Conservation (phyloP, 352 stramenopile species). For the Globisporangium paddicum region DNA sequence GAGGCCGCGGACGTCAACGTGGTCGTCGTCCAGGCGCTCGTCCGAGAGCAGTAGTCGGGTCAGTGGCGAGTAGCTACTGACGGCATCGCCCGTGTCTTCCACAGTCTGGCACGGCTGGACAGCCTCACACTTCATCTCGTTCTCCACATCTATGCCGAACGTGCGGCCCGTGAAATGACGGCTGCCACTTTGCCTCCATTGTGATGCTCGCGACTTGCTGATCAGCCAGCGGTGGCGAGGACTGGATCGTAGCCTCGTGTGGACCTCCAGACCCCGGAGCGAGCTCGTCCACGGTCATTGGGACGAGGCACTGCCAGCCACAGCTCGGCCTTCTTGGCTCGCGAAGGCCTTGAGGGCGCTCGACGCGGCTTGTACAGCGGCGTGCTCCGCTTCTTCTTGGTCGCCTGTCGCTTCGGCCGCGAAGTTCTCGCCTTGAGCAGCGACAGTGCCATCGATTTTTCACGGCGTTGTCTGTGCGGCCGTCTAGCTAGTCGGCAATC, state of each 20-base stretch:
- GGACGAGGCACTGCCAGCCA: not conserved
- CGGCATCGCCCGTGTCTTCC: not conserved
- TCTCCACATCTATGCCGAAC: not conserved
- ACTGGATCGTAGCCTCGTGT: not conserved
- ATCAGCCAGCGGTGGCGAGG: not conserved
- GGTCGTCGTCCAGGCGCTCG: not conserved
- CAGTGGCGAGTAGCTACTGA: not conserved
- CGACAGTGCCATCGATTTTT: conserved; percentile 49
- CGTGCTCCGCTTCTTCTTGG: not conserved
- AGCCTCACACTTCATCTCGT: not conserved
- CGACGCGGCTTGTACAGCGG: not conserved
- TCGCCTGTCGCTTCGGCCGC: not conserved
- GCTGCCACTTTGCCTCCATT: not conserved
- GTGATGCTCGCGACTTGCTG: not conserved
- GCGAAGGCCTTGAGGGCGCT: not conserved
- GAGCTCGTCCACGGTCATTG: not conserved
- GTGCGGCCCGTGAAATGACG: not conserved
- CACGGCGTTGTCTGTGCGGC: conserved; percentile 44
- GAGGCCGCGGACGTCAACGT: not conserved
- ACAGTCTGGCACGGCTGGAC: not conserved
- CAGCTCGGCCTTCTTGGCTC: not conserved
- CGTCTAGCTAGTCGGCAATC: conserved; percentile 37
- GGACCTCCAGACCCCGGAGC: too few relatives aligned
- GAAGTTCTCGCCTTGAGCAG: conserved; percentile 1
- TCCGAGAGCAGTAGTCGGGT: not conserved